Evolutionary conservation across 2,329 filamentous ascomycete species (phyloP).

Genomic region (Amauroascus verrucosus): DNA sequence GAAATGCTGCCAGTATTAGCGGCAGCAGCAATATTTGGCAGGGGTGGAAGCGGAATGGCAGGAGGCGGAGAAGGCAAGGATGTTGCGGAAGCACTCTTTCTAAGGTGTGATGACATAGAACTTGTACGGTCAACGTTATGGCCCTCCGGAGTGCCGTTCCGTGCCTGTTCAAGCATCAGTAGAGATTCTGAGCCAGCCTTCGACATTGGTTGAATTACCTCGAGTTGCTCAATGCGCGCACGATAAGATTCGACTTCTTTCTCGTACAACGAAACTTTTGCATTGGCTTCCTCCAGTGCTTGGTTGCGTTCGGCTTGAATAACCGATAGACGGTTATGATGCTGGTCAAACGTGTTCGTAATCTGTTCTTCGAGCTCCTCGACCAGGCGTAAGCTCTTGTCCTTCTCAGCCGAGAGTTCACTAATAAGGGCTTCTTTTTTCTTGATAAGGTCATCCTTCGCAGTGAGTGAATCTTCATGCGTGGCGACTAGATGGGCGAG

Average conservation of each 20-base stretch:
- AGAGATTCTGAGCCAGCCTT: neutral
- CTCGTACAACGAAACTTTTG: conserved; percentile 53
- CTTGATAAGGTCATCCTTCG: conserved; percentile 37
- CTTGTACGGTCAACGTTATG: conserved; percentile 45
- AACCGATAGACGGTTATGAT: conserved; percentile 80
- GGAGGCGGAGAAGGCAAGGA: conserved; percentile 89
- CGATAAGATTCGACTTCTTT: conserved; percentile 53
- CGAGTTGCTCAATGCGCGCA: conserved; percentile 55
- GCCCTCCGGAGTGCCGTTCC: conserved; percentile 26
- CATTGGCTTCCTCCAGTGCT: conserved; percentile 68
- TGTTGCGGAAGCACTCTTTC: conserved; percentile 72
- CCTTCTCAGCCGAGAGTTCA: conserved; percentile 55
- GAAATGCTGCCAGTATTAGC: conserved; percentile 47
- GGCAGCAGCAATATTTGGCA: conserved; percentile 53
- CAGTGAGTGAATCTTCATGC: conserved; percentile 36
- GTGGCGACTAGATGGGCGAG: conserved; percentile 42
- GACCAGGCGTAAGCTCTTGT: conserved; percentile 83
- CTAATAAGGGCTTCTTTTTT: conserved; percentile 40
- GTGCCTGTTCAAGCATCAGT: conserved; percentile 22
- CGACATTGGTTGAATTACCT: conserved; percentile 46
- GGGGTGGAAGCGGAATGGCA: conserved; percentile 85
- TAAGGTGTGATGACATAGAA: conserved; percentile 58
- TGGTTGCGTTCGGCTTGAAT: conserved; percentile 63
- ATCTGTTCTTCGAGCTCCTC: conserved; percentile 96
- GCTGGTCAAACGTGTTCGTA: conserved; percentile 88